phyloP scores from a whole-genome alignment of 2,329 filamentous ascomycete genomes.

The Cladosporium sp. region DNA sequence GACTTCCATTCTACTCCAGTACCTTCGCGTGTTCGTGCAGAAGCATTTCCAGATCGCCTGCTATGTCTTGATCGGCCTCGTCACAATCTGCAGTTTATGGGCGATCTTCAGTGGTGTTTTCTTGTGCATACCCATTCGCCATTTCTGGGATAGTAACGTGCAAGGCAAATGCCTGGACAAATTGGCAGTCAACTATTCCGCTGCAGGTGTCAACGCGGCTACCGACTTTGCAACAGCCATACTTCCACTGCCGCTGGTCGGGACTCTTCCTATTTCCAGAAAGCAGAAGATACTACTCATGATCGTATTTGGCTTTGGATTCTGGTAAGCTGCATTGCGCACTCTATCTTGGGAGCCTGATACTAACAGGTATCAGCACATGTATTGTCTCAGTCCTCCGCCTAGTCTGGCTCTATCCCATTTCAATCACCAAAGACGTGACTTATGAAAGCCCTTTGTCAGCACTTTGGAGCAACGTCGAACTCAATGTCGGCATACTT shows the following conservation, averaged over 20 bases:
- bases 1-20: conserved; percentile 22
- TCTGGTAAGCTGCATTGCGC: conserved; percentile 6
- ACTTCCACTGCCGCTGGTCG: conserved; percentile 31
- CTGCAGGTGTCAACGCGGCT: conserved; percentile 31
- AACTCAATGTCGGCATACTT: conserved; percentile 28
- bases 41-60: conserved; percentile 15
- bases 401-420: conserved; percentile 24
- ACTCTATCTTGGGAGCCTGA: too few relatives aligned
- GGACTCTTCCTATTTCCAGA: conserved; percentile 25
- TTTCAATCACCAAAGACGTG: conserved; percentile 22
- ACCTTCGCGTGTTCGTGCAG: conserved; percentile 19
- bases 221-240: conserved; percentile 31
- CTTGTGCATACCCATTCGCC: conserved; percentile 28
- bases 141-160: conserved; percentile 26
- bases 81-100: conserved; percentile 26
- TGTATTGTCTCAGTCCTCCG: conserved; percentile 27
- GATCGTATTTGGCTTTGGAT: conserved; percentile 32
- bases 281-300: conserved; percentile 30
- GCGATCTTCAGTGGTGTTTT: conserved; percentile 31
- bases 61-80: conserved; percentile 24
- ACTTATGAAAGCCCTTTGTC: conserved; percentile 26
- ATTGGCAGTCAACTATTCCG: conserved; percentile 27
- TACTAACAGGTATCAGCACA: conserved; percentile 21
- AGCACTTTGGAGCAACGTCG: conserved; percentile 24
- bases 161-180: conserved; percentile 23